Evolutionary conservation across 495 filamentous ascomycete species (phyloP).

Genomic region (Cercophora scortea): DNA sequence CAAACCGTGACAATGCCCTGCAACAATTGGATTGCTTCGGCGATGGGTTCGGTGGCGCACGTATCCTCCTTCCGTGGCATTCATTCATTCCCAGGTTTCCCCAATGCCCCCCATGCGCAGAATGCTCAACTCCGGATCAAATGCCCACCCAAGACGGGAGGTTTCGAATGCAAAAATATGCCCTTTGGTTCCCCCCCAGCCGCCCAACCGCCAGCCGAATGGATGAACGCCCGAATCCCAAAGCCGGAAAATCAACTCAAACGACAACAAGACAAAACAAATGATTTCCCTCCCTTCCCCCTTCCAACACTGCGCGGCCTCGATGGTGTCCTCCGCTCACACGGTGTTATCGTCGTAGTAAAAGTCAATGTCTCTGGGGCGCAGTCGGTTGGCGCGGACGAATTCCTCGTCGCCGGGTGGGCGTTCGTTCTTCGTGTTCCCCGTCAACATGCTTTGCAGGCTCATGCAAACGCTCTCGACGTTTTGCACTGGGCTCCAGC

Average conservation of each 20-base stretch:
- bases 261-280: not conserved
- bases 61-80: not conserved
- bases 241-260: not conserved
- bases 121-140: conserved; percentile 7
- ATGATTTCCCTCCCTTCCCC: not conserved
- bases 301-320: not conserved
- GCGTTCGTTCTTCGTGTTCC: conserved; percentile 82
- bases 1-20: no score
- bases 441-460: conserved; percentile 95
- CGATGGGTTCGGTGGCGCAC: not conserved
- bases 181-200: not conserved
- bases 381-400: conserved; percentile 63
- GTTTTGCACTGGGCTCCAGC: conserved; percentile 95
- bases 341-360: conserved; percentile 82
- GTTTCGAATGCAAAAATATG: conserved; percentile 11
- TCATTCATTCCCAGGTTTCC: not conserved
- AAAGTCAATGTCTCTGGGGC: conserved; percentile 81
- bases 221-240: not conserved
- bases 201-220: not conserved
- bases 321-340: conserved; percentile 25
- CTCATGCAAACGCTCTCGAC: conserved; percentile 97
- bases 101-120: not conserved
- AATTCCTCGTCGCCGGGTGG: conserved; percentile 84
- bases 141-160: not conserved
- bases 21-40: no score